These are phyloP conservation scores for Lentinula novae-zelandiae DNA, from an alignment of 1,284 basidiomycete species.

Conservation along the genomic window DNA sequence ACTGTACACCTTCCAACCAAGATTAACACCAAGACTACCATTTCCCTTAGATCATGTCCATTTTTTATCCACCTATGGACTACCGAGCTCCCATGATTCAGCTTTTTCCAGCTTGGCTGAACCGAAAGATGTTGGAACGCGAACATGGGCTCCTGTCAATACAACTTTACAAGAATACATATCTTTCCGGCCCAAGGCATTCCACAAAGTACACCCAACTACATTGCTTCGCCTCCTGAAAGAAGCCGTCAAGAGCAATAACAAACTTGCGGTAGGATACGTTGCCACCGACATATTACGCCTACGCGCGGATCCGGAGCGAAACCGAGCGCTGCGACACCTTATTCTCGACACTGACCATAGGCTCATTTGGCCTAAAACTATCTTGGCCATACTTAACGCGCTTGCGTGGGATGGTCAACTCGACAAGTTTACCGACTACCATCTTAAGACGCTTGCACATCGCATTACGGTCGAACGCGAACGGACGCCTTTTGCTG, in stretches of 20 bases:
- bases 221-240: constrained; percentile 1
- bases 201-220: neutral
- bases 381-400: neutral
- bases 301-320: neutral
- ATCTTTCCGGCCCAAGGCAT: neutral
- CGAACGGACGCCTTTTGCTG: neutral
- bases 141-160: neutral
- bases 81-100: neutral
- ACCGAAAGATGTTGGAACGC: neutral
- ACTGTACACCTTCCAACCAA: constrained; percentile 30
- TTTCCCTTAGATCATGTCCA: neutral
- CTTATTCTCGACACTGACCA: neutral
- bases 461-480: neutral
- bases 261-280: neutral
- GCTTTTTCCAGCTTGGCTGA: neutral
- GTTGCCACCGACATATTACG: neutral
- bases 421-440: neutral
- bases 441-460: neutral
- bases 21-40: neutral
- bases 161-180: neutral
- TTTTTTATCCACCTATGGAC: neutral
- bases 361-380: neutral
- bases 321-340: neutral
- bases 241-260: neutral
- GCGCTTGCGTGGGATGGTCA: neutral